Evolutionary conservation across 2,329 filamentous ascomycete species (phyloP).

Genomic region (Cordyceps farinosa): DNA sequence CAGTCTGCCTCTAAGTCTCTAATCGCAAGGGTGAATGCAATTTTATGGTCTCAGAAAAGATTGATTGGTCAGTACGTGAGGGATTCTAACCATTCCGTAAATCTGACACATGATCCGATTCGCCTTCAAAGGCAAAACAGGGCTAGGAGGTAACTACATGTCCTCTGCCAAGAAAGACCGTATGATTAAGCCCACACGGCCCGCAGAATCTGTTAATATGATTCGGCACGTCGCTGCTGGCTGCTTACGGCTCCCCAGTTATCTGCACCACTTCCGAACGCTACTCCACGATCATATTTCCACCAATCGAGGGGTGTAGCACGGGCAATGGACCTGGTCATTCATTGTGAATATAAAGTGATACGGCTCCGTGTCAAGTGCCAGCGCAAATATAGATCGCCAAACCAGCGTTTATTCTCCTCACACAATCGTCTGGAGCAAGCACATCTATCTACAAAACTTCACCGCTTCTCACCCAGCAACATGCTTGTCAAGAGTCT

Average conservation of each 20-base stretch:
- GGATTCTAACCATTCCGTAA: no score
- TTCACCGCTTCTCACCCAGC: not conserved
- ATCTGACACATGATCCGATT: not conserved
- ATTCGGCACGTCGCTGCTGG: not conserved
- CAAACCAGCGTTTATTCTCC: not conserved
- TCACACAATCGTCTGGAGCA: not conserved
- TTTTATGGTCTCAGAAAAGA: no score
- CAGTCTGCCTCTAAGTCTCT: no score
- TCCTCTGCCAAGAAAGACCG: not conserved
- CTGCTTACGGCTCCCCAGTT: slow-evolving; percentile 1
- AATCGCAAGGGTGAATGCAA: no score
- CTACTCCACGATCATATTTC: not conserved
- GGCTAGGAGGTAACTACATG: not conserved
- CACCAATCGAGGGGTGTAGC: not conserved
- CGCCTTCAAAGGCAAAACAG: not conserved
- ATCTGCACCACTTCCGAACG: not conserved
- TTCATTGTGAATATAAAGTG: not conserved
- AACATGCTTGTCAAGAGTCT: slow-evolving; percentile 11
- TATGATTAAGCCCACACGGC: not conserved
- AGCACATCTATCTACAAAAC: not conserved
- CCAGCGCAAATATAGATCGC: not conserved
- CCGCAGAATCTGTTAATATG: not conserved
- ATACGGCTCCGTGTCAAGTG: not conserved
- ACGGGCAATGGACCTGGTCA: not conserved
- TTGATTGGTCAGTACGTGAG: no score